Evolutionary conservation across 345 rosid species (phyloP).

Genomic region (Lagerstroemia speciosa): DNA sequence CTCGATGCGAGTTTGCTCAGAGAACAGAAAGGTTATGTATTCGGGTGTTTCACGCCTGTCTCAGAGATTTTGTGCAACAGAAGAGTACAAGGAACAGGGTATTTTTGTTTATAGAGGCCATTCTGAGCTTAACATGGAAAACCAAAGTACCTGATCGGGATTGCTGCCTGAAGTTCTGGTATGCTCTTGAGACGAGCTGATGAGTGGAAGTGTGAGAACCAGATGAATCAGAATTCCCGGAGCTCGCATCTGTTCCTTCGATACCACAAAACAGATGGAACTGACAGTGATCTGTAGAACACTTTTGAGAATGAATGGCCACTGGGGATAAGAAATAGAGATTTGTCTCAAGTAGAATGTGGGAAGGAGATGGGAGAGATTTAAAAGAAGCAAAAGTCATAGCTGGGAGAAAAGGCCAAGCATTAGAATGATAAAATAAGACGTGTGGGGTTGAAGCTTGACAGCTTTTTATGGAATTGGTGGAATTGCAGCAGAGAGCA

Average conservation of each 20-base stretch:
- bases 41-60: background rate
- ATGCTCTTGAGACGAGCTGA: slow-evolving; percentile 16
- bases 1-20: background rate
- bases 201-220: slow-evolving; percentile 19
- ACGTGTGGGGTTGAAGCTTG: background rate
- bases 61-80: too few species aligned
- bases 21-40: background rate
- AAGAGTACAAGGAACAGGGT: too few species aligned
- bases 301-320: too few species aligned
- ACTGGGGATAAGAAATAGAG: too few species aligned
- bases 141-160: background rate
- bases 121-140: too few species aligned
- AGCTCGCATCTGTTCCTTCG: slow-evolving; percentile 19
- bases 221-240: slow-evolving; percentile 15
- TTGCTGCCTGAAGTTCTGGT: slow-evolving; percentile 7
- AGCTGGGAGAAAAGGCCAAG: background rate
- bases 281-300: background rate
- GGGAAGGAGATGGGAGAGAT: too few species aligned
- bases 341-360: too few species aligned
- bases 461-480: background rate
- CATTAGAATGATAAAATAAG: background rate
- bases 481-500: background rate
- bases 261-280: background rate
- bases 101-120: too few species aligned
- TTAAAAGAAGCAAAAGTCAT: too few species aligned